Percentiles rank a stretch among this genome's conserved stretches.
Conservation (phyloP, 1,284 basidiomycete genomes). For the Neonothopanus nambi region DNA sequence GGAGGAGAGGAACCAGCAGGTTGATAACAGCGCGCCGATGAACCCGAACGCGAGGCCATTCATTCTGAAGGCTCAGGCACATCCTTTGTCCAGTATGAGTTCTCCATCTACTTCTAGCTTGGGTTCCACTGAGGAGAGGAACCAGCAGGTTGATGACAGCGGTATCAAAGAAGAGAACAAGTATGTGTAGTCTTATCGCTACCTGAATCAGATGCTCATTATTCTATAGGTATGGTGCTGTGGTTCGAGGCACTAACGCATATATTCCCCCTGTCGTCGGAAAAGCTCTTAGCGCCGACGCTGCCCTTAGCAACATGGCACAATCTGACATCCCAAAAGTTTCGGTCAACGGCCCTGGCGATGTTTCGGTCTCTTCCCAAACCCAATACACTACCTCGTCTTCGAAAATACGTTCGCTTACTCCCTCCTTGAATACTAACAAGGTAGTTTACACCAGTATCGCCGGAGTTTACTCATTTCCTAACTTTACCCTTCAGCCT, state of each 20-base stretch:
- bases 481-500: slow-evolving; percentile 38
- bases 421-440: slow-evolving; percentile 38
- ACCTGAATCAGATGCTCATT: slow-evolving; percentile 15
- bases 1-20: too few species aligned
- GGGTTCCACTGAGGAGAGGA: slow-evolving; percentile 91
- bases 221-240: slow-evolving; percentile 81
- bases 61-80: too few species aligned
- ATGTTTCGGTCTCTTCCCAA: too few species aligned
- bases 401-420: slow-evolving; percentile 60
- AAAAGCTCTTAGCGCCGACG: slow-evolving; percentile 37
- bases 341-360: slow-evolving; percentile 71
- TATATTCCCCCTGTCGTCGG: slow-evolving; percentile 87
- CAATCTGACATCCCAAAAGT: slow-evolving; percentile 66
- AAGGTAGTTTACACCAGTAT: slow-evolving; percentile 34
- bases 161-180: slow-evolving; percentile 94
- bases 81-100: too few species aligned
- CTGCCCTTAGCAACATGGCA: slow-evolving; percentile 28
- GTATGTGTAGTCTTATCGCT: slow-evolving; percentile 44
- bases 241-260: too few species aligned
- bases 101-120: slow-evolving; percentile 71
- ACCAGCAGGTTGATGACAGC: slow-evolving; percentile 61
- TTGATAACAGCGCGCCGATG: too few species aligned
- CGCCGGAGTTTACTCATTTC: slow-evolving; percentile 11
- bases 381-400: slow-evolving; percentile 43
- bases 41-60: too few species aligned